Evolutionary conservation across 208 protist species (phyloP), one percentile per base, ranked within the genome.

Genomic region (Phytomonas francai): DNA sequence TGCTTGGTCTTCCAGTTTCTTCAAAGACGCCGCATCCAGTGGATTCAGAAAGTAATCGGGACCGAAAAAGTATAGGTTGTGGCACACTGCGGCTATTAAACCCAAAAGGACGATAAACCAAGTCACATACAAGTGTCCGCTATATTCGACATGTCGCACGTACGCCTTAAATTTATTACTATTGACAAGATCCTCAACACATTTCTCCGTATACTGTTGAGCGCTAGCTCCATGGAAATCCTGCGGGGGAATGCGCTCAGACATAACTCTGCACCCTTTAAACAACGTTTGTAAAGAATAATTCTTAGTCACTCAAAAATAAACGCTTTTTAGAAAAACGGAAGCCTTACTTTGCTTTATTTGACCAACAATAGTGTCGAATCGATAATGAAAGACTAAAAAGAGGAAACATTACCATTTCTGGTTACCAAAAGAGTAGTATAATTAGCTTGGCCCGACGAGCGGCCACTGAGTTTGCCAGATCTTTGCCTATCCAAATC

Each of bases 81-180:
- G 84, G 68, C 86, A 91, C 29, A 90, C 72, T 22, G 84, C 75
- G 32, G 74, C 71, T 27, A 77, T 72, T 19, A 93, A 60, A 4
- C 73, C 76, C 63, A 93, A 76, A 0, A 76, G 80, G 32, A 74
- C 74, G 11, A 93, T 73, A 59, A 93, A 84, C 88, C 88, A 93
- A 29, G 77, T 77, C 56, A 89, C 61, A 39, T 84, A 85, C 19
- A 93, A 66, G 2, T 72, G 70, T 67, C 88, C 83, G 59, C 71
- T 78, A 72, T 93, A 91, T 63, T 86, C 78, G 25, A 84, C 36
- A 58, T 93, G 82, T 1, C 60, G 67, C n/a, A 78, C 65, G 59
- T 91, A 93, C 8, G 72, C 69, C 59, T 76, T 58, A 67, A 85
- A 93, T 66, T 69, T 63, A n/a, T 85, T 79, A 42, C 74, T 79